phyloP scores from a whole-genome alignment of 306 rosid genomes.

The Citrullus mucosospermus region DNA sequence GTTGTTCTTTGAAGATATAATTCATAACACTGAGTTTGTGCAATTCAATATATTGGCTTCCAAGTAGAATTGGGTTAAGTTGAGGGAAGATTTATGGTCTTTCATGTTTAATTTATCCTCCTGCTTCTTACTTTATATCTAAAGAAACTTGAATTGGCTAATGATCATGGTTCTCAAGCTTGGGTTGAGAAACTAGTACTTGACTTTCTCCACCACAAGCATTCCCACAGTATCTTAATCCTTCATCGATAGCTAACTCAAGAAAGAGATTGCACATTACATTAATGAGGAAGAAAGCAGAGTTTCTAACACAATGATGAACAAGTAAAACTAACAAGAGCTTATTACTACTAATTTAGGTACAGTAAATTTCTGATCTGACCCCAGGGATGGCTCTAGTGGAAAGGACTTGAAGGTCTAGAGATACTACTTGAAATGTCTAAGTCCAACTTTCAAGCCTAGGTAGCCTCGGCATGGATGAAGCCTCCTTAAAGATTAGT shows the following conservation, averaged over 20 bases:
- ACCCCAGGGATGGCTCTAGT: background rate
- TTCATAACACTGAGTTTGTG: background rate
- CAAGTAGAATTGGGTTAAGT: background rate
- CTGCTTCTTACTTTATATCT: background rate
- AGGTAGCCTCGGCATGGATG: background rate
- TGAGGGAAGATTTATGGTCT: background rate
- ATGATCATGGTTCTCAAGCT: background rate
- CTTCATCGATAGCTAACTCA: background rate
- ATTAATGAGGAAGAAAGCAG: background rate
- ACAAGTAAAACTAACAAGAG: background rate
- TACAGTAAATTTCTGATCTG: background rate
- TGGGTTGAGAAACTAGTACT: background rate
- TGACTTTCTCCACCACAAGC: background rate
- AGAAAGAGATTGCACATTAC: background rate
- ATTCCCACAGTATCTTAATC: background rate
- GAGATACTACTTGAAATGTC: background rate
- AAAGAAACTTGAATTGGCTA: background rate
- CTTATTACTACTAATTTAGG: too few relatives aligned
- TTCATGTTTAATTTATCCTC: background rate
- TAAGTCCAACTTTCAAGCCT: background rate
- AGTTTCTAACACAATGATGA: background rate
- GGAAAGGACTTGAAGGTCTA: background rate
- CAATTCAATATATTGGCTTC: background rate
- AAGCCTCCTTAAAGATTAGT: background rate
- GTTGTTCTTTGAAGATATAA: background rate